Evolutionary conservation across 345 rosid species (phyloP).

Genomic region (Arabidopsis thaliana): TAIR10.1 NC_003074.8:23449001-23449500

Average conservation of each 20-base stretch:
- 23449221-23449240: constrained; percentile 4
- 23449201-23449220: constrained; percentile 42
- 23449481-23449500: constrained; percentile 71
- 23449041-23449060: constrained; percentile 30
- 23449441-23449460: constrained; percentile 60
- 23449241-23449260: constrained; percentile 21
- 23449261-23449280: constrained; percentile 30
- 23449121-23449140: constrained; percentile 41
- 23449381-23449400: constrained; percentile 76
- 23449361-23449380: constrained; percentile 99
- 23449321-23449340: constrained; percentile 15
- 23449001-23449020: constrained; percentile 16
- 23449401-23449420: constrained; percentile 49
- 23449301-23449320: constrained; percentile 28
- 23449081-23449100: constrained; percentile 44
- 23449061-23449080: constrained; percentile 42
- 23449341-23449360: constrained; percentile 50
- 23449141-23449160: constrained; percentile 40
- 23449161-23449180: constrained; percentile 33
- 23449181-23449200: constrained; percentile 31
- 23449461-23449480: constrained; percentile 90
- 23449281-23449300: constrained; percentile 20
- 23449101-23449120: constrained; percentile 41
- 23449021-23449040: constrained; percentile 26
- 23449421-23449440: constrained; percentile 53